These are phyloP conservation scores for Tricholoma sp. DNA, from an alignment of 768 basidiomycete species.

Conservation along the genomic window DNA sequence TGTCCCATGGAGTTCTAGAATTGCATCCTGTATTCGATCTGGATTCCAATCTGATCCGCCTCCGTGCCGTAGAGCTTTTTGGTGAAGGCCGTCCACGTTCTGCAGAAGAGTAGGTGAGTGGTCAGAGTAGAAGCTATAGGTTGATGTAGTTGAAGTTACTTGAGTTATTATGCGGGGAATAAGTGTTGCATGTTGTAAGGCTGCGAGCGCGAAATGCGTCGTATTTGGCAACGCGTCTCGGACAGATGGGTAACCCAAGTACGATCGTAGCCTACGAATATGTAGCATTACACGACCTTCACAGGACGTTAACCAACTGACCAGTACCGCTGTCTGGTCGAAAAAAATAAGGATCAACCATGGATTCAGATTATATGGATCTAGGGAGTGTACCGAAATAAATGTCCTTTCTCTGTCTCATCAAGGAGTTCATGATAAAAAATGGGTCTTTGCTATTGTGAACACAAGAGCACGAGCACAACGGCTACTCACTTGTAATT, in stretches of 20 bases:
- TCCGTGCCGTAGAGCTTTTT: conserved; percentile 55
- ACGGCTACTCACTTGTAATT: conserved; percentile 64
- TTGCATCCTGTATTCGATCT: conserved; percentile 32
- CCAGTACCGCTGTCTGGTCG: conserved; percentile 79
- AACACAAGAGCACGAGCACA: conserved; percentile 3
- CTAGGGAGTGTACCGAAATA: conserved; percentile 49
- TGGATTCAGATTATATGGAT: not conserved
- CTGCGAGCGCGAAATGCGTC: conserved; percentile 83
- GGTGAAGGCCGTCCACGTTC: conserved; percentile 94
- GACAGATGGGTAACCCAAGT: conserved; percentile 83
- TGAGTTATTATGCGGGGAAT: conserved; percentile 71
- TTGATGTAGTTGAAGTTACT: conserved; percentile 29
- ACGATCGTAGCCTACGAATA: conserved; percentile 56
- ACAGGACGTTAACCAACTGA: conserved; percentile 19
- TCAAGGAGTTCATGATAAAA: conserved; percentile 84
- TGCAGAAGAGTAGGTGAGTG: conserved; percentile 15
- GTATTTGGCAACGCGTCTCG: conserved; percentile 82
- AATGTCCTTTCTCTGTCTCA: conserved; percentile 56
- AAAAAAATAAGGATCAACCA: not conserved
- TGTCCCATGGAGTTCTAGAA: conserved; percentile 87
- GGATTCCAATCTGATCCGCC: conserved; percentile 29
- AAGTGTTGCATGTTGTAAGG: conserved; percentile 65
- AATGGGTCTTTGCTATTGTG: conserved; percentile 43
- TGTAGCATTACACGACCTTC: conserved; percentile 9
- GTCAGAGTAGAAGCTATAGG: conserved; percentile 13